Base-by-base conservation (phyloP, 257 asterid species). In the Ballota nigra region DNA sequence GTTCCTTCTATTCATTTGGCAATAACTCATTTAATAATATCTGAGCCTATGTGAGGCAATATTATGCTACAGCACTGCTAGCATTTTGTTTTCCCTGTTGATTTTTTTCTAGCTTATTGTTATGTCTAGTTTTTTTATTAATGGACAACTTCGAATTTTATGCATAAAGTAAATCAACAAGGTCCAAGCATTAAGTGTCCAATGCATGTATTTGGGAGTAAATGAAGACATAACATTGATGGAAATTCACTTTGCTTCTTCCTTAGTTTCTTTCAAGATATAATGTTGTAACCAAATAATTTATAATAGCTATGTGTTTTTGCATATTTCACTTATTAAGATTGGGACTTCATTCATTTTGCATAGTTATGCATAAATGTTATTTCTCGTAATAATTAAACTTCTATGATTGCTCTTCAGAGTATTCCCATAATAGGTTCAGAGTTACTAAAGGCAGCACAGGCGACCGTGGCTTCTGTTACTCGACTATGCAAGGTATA, bases 401-500 rank as follows among this genome's bases (percentile, higher is more conserved):
- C 71, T 66, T 63, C 41, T 66, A 23, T 75, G 51, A 24, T 78
- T 80, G 55, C 69, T 71, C 13, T 80, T 56, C 91, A 89, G 98
- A 83, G 78, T 43, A 86, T 88, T 79, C 77, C 61, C 51, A 63
- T 66, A 59, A 58, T 73, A 76, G 91, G 90, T 70, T 40, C 88
- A 13, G 95, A 92, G 69, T 45, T 92, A 78, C 85, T 86, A 80
- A 89, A 89, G 86, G 84, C 81, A 70, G 86, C 87, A 57, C 87
- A 86, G 68, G 61, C 57, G 64, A 81, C 88, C 60, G 84, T 92
- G 75, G 97, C 88, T 72, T 83, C 92, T 31, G 84, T 80, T 70
- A 86, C 88, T 72, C 89, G 96, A 51, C 77, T 95, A 38, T 89
- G 97, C 87, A 91, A 85, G 83, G 89, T 92, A 19, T 92, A 92